phyloP scores from a whole-genome alignment of 768 basidiomycete genomes.

The Pisolithus marmoratus region DNA sequence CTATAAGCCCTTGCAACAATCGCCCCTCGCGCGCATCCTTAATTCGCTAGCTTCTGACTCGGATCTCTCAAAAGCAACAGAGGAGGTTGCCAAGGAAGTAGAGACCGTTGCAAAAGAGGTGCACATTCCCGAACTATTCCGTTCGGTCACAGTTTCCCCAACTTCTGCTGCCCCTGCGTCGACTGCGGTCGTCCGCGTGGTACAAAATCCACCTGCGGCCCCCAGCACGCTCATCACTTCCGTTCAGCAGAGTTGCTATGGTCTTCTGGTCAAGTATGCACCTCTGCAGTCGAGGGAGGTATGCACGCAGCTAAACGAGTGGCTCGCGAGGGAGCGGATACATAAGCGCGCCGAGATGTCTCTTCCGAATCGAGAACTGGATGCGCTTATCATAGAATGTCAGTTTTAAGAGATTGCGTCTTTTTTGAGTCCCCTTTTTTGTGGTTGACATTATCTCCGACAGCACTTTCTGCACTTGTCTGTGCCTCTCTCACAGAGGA shows the following conservation, averaged over 20 bases:
- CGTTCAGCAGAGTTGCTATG: constrained; percentile 4
- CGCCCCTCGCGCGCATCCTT: constrained; percentile 49
- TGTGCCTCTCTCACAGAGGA: constrained; percentile 77
- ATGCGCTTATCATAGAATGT: constrained; percentile 62
- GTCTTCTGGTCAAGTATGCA: constrained; percentile 14
- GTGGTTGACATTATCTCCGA: background rate
- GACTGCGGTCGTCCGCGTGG: background rate
- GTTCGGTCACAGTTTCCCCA: constrained; percentile 26
- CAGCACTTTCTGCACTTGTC: constrained; percentile 62
- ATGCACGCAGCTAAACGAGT: constrained; percentile 26
- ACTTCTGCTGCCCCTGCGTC: constrained; percentile 12
- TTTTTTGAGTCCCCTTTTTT: background rate
- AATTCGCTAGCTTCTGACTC: constrained; percentile 58
- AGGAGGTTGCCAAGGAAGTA: constrained; percentile 37
- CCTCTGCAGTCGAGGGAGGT: constrained; percentile 29
- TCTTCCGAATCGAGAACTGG: constrained; percentile 58
- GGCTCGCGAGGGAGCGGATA: constrained; percentile 56
- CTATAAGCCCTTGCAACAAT: constrained; percentile 36
- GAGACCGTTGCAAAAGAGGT: constrained; percentile 12
- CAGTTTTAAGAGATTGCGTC: background rate
- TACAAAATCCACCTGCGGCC: background rate
- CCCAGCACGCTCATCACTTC: background rate
- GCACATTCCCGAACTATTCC: constrained; percentile 47
- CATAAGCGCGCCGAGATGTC: constrained; percentile 48
- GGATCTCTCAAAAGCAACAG: constrained; percentile 45